Evolutionary conservation across 176 grass and related monocot species (phyloP).

Genomic region (Aegilops sharonensis): DNA sequence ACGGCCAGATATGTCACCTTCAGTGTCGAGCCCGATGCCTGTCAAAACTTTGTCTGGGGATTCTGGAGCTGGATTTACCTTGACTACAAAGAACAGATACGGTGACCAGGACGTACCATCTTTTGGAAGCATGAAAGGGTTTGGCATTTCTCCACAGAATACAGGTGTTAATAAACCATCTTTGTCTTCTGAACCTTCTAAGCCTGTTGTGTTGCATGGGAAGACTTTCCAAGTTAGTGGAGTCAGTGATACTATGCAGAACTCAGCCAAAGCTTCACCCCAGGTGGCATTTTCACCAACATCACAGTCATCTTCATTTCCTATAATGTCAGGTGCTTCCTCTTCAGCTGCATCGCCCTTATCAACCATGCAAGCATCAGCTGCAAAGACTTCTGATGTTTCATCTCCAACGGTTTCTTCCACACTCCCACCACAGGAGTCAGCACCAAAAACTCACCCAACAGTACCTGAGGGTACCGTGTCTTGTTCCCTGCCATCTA

Average conservation of each 20-base stretch:
- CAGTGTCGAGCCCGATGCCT: slow-evolving; percentile 16
- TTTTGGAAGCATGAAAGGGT: slow-evolving; percentile 35
- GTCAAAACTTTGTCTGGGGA: slow-evolving; percentile 36
- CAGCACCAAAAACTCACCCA: slow-evolving; percentile 32
- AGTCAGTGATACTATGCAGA: slow-evolving; percentile 17
- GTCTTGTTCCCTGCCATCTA: slow-evolving; percentile 39
- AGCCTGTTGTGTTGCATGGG: slow-evolving; percentile 24
- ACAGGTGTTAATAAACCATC: slow-evolving; percentile 35
- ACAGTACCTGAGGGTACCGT: slow-evolving; percentile 22
- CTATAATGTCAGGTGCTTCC: slow-evolving; percentile 22
- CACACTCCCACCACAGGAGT: slow-evolving; percentile 22
- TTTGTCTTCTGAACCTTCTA: slow-evolving; percentile 39
- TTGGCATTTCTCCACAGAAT: slow-evolving; percentile 32
- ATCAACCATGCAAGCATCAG: slow-evolving; percentile 31
- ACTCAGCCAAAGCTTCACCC: slow-evolving; percentile 33
- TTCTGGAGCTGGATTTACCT: slow-evolving; percentile 29
- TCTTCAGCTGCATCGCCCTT: slow-evolving; percentile 23
- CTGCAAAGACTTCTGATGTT: slow-evolving; percentile 19
- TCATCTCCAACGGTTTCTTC: slow-evolving; percentile 33
- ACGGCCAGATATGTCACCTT: slow-evolving; percentile 28
- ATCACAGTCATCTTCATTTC: slow-evolving; percentile 7
- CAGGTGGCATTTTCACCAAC: slow-evolving; percentile 24
- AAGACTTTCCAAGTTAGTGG: slow-evolving; percentile 33
- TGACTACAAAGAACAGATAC: slow-evolving; percentile 34
- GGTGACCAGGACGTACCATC: slow-evolving; percentile 29